Percentiles rank a stretch among this genome's conserved stretches.
Conservation (phyloP, 2,329 filamentous ascomycete species). For the Mariannaea elegans region DNA sequence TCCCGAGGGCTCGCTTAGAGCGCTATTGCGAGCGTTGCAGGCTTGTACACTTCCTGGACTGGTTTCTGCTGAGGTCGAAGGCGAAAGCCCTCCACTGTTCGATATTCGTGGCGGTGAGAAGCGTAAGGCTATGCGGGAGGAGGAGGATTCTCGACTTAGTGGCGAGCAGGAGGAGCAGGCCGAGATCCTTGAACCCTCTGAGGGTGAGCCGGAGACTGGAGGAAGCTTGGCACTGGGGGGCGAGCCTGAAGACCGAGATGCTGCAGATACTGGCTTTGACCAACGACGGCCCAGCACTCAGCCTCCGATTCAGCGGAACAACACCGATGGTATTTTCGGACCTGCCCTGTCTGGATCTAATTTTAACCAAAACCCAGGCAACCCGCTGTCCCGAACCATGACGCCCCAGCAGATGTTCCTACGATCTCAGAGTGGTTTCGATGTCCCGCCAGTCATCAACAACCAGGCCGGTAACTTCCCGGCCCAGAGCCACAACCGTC, state of each 20-base stretch:
- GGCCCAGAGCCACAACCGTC: conserved; percentile 76
- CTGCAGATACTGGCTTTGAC: conserved; percentile 60
- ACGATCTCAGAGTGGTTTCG: conserved; percentile 68
- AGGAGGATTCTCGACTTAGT: conserved; percentile 65
- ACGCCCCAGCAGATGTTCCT: conserved; percentile 82
- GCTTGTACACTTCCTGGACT: conserved; percentile 46
- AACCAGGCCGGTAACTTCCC: conserved; percentile 59
- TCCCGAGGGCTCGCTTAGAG: conserved; percentile 43
- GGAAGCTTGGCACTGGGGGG: conserved; percentile 89
- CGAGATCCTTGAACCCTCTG: conserved; percentile 60
- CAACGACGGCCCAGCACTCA: conserved; percentile 75
- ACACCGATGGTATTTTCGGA: conserved; percentile 63
- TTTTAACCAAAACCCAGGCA: conserved; percentile 59
- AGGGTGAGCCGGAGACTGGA: conserved; percentile 82
- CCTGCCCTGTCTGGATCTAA: conserved; percentile 57
- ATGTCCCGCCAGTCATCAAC: conserved; percentile 67
- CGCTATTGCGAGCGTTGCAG: conserved; percentile 49
- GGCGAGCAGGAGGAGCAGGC: conserved; percentile 58
- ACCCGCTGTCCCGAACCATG: conserved; percentile 72
- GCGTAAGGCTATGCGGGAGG: conserved; percentile 79
- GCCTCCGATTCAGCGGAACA: conserved; percentile 77
- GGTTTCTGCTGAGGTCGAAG: conserved; percentile 26
- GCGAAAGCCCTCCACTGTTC: conserved; percentile 74
- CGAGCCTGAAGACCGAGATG: conserved; percentile 85
- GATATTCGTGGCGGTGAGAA: conserved; percentile 85